Evolutionary conservation across 768 basidiomycete genomes (phyloP).

Genomic region (Rhizopogon vinicolor): DNA sequence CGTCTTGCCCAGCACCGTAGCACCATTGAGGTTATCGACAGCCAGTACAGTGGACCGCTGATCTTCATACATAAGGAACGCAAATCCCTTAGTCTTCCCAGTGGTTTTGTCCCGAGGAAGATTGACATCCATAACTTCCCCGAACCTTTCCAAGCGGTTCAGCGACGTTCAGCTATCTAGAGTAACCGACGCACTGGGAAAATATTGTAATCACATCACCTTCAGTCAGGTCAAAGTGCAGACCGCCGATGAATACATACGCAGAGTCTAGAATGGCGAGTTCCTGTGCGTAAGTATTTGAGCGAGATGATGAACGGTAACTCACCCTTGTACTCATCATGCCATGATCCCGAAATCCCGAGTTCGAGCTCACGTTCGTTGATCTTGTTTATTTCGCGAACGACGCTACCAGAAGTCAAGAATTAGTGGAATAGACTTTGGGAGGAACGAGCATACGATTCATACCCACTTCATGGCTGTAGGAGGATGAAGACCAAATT

Average conservation of each 20-base stretch:
- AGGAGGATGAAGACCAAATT: neutral
- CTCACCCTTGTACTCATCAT: slow-evolving; percentile 88
- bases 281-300: neutral
- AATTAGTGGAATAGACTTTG: slow-evolving; percentile 4
- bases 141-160: slow-evolving; percentile 56
- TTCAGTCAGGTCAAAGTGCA: slow-evolving; percentile 87
- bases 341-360: slow-evolving; percentile 79
- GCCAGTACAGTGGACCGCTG: slow-evolving; percentile 94
- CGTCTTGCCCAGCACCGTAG: slow-evolving; percentile 78
- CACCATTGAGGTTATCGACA: slow-evolving; percentile 98
- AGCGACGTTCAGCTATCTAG: neutral
- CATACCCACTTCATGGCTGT: slow-evolving; percentile 66
- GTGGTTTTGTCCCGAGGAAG: slow-evolving; percentile 93
- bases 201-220: slow-evolving; percentile 97
- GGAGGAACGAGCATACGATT: neutral
- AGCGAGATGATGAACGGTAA: neutral
- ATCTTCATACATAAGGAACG: slow-evolving; percentile 98
- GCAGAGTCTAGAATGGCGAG: slow-evolving; percentile 66
- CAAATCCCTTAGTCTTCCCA: slow-evolving; percentile 88
- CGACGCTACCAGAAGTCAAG: slow-evolving; percentile 52
- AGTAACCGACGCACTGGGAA: slow-evolving; percentile 72
- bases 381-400: slow-evolving; percentile 90
- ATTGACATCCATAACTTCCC: slow-evolving; percentile 94
- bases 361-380: slow-evolving; percentile 87
- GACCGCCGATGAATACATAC: slow-evolving; percentile 89